Conservation (phyloP, 2,329 filamentous ascomycete species). For the Ophiostoma ulmi region DNA sequence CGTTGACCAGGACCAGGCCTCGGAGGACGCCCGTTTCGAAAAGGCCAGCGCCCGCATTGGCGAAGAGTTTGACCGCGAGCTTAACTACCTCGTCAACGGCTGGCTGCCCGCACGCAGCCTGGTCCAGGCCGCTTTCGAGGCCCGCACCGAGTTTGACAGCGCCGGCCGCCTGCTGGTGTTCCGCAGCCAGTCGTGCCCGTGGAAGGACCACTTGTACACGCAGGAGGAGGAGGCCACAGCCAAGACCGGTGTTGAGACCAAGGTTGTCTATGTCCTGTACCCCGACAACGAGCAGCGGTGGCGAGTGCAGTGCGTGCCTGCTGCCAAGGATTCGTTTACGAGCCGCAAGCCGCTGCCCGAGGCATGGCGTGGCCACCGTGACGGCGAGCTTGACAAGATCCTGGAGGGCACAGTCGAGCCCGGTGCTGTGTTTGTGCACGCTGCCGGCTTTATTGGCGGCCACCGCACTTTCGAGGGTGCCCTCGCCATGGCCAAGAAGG, state of each 20-base stretch:
- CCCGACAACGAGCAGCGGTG: conserved; percentile 72
- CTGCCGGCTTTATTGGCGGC: conserved; percentile 91
- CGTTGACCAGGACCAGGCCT: conserved; percentile 56
- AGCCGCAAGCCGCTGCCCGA: conserved; percentile 89
- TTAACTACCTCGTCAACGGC: conserved; percentile 66
- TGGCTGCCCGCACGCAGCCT: conserved; percentile 77
- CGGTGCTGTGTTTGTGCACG: conserved; percentile 88
- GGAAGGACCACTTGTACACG: conserved; percentile 95
- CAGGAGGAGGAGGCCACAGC: conserved; percentile 63
- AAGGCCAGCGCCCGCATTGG: conserved; percentile 78
- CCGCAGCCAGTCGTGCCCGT: conserved; percentile 71
- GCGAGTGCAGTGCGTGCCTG: conserved; percentile 89
- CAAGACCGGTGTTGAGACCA: conserved; percentile 60
- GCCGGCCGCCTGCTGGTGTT: conserved; percentile 78
- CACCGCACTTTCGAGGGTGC: conserved; percentile 88
- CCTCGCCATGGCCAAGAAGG: conserved; percentile 76
- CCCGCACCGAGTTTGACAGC: conserved; percentile 52
- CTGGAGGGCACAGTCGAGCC: conserved; percentile 56
- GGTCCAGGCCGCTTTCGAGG: conserved; percentile 69
- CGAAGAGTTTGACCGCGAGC: conserved; percentile 75
- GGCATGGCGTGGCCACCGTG: conserved; percentile 84
- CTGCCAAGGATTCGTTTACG: conserved; percentile 77
- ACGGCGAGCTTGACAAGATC: conserved; percentile 73
- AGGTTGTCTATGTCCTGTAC: conserved; percentile 88
- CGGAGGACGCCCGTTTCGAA: conserved; percentile 76